Conservation (phyloP, 768 basidiomycete genomes). For the Rhodotorula toruloides region DNA sequence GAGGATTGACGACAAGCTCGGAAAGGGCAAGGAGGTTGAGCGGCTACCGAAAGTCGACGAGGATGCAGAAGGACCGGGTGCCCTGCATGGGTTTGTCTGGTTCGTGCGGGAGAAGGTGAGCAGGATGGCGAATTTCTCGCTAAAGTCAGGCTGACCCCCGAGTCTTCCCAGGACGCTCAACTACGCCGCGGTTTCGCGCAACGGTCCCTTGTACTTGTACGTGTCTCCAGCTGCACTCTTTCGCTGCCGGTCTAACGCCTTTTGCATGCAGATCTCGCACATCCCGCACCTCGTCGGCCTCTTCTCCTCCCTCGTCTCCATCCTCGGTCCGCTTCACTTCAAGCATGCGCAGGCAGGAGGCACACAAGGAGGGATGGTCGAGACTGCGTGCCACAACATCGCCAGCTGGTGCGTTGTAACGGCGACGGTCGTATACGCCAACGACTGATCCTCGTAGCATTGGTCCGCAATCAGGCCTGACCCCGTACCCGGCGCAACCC, state of each 20-base stretch:
- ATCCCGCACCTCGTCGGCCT: constrained; percentile 62
- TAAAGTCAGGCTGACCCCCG: neutral
- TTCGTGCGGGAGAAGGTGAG: constrained; percentile 31
- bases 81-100: constrained; percentile 31
- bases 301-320: constrained; percentile 62
- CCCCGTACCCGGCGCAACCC: constrained; percentile 59
- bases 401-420: constrained; percentile 20
- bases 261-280: constrained; percentile 52
- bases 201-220: constrained; percentile 67
- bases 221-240: neutral
- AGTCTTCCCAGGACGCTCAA: constrained; percentile 53
- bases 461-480: constrained; percentile 58
- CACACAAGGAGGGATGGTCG: constrained; percentile 34
- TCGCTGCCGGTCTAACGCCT: constrained; percentile 51
- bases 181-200: constrained; percentile 69
- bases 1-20: neutral
- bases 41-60: neutral
- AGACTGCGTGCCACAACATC: constrained; percentile 38
- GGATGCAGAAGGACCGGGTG: constrained; percentile 1
- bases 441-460: neutral
- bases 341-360: constrained; percentile 12
- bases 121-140: neutral
- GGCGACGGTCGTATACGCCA: neutral
- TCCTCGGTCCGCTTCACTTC: constrained; percentile 64
- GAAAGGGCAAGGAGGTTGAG: neutral